Conservation (phyloP, 1,139 yeast genomes). For the Suhomyces anneliseae region DNA sequence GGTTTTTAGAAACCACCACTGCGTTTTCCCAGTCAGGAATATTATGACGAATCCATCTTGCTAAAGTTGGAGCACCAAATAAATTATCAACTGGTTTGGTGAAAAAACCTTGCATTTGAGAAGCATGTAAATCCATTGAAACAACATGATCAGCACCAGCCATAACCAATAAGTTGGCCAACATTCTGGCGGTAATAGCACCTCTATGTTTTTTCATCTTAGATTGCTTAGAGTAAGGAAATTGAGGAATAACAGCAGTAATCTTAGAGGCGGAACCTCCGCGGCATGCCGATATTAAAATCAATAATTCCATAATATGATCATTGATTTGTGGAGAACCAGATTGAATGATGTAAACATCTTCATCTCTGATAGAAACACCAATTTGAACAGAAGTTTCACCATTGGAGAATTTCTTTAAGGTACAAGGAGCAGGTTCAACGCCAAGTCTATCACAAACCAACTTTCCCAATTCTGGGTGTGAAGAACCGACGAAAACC, state of each 20-base stretch:
- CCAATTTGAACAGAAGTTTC: slow-evolving; percentile 97
- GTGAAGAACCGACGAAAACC: slow-evolving; percentile 94
- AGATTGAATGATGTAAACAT: slow-evolving; percentile 91
- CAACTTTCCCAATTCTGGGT: slow-evolving; percentile 86
- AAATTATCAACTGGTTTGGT: slow-evolving; percentile 95
- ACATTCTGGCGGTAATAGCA: slow-evolving; percentile 98
- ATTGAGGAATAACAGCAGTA: slow-evolving; percentile 96
- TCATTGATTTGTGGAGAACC: slow-evolving; percentile 90
- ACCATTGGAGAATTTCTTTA: slow-evolving; percentile 92
- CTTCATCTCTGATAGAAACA: slow-evolving; percentile 92
- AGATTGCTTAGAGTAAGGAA: slow-evolving; percentile 95
- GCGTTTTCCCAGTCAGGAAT: slow-evolving; percentile 79
- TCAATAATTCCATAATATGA: slow-evolving; percentile 93
- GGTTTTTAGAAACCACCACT: slow-evolving; percentile 93
- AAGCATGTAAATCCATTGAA: slow-evolving; percentile 96
- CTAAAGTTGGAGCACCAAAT: slow-evolving; percentile 95
- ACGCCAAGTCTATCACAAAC: slow-evolving; percentile 92
- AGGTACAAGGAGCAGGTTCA: slow-evolving; percentile 91
- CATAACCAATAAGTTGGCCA: slow-evolving; percentile 91
- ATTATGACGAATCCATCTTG: slow-evolving; percentile 93
- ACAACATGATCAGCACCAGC: slow-evolving; percentile 99
- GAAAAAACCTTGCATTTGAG: slow-evolving; percentile 99
- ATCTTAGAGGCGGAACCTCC: slow-evolving; percentile 97
- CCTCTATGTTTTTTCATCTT: slow-evolving; percentile 99
- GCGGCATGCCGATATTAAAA: slow-evolving; percentile 90